Conservation (phyloP, 306 rosid species). For the Trifolium dubium region DNA sequence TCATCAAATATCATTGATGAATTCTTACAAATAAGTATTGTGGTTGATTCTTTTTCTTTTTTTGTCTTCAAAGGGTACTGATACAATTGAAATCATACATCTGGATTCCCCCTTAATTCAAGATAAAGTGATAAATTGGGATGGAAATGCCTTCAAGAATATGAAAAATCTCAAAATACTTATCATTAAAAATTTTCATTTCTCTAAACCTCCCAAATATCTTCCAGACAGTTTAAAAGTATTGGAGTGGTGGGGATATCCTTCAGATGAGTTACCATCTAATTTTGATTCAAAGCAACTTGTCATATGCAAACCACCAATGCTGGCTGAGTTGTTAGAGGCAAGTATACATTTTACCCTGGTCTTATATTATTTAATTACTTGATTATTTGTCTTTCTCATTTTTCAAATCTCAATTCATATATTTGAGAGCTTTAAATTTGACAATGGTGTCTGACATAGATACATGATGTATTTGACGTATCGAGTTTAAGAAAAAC, state of each 20-base stretch:
- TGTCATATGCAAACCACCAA: background rate
- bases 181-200: background rate
- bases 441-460: too few relatives aligned
- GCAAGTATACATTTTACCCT: background rate
- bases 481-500: too few relatives aligned
- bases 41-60: too few relatives aligned
- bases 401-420: too few relatives aligned
- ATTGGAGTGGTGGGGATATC: conserved; percentile 25
- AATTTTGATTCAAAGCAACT: conserved; percentile 24
- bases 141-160: conserved; percentile 26
- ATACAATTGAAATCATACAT: background rate
- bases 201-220: conserved; percentile 30
- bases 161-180: conserved; percentile 33
- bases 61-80: conserved; percentile 6
- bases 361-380: too few relatives aligned
- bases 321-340: background rate
- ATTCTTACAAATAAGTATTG: too few relatives aligned
- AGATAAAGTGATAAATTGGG: conserved; percentile 23
- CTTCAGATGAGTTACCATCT: background rate
- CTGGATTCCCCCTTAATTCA: background rate
- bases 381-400: too few relatives aligned
- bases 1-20: too few relatives aligned
- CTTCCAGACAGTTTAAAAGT: conserved; percentile 40
- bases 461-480: too few relatives aligned
- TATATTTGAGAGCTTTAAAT: too few relatives aligned